phyloP scores from a whole-genome alignment of 805 yeast genomes.

The Metschnikowia drakensbergensis region DNA sequence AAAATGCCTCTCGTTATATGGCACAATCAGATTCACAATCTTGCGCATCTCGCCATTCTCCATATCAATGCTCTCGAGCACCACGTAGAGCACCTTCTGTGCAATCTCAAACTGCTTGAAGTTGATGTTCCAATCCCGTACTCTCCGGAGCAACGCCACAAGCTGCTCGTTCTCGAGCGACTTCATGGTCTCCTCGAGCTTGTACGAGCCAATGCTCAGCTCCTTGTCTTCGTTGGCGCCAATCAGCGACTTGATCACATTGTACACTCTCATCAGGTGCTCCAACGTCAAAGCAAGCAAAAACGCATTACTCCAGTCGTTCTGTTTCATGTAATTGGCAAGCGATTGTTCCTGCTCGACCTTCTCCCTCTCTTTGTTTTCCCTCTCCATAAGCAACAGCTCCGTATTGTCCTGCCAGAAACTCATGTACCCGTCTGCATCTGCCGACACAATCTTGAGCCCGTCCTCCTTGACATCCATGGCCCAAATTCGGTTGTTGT shows the following conservation, averaged over 20 bases:
- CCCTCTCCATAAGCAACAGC: constrained; percentile 50
- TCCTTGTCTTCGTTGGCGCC: constrained; percentile 45
- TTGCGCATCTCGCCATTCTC: constrained; percentile 62
- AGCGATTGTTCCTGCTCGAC: constrained; percentile 89
- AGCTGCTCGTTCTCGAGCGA: constrained; percentile 59
- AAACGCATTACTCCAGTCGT: constrained; percentile 88
- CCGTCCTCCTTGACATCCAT: constrained; percentile 65
- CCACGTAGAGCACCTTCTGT: constrained; percentile 67
- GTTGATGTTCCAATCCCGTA: constrained; percentile 95
- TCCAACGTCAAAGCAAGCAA: constrained; percentile 78
- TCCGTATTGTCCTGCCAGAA: constrained; percentile 88
- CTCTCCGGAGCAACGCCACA: constrained; percentile 58
- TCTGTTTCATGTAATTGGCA: constrained; percentile 63
- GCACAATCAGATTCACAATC: constrained; percentile 70
- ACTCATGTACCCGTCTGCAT: constrained; percentile 90
- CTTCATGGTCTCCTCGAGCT: constrained; percentile 62
- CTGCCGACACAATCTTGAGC: constrained; percentile 72
- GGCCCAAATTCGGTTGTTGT: constrained; percentile 94
- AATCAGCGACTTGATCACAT: constrained; percentile 64
- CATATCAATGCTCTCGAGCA: constrained; percentile 53
- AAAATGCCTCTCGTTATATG: constrained; percentile 86
- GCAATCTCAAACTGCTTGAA: constrained; percentile 75
- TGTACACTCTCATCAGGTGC: constrained; percentile 85
- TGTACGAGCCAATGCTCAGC: constrained; percentile 51
- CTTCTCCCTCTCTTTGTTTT: constrained; percentile 49